Percentiles rank a stretch among this genome's conserved stretches.
These are phyloP conservation scores for Beta corolliflora DNA, from an alignment of 179 eudicot species.

Conservation along the genomic window DNA sequence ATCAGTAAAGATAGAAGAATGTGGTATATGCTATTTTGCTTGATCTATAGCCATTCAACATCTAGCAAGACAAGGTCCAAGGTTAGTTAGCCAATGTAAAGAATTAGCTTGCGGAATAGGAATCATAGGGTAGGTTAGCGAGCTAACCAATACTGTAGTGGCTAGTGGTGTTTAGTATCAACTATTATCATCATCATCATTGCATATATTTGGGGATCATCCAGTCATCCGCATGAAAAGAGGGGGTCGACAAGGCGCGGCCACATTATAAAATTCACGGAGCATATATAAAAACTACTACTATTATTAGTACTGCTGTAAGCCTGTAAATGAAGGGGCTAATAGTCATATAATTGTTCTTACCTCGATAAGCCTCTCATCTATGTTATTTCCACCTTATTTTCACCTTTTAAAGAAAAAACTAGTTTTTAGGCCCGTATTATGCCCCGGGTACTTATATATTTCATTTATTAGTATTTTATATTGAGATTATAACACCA, in stretches of 20 bases:
- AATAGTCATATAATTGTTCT: no score
- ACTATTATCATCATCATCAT: conserved; percentile 1
- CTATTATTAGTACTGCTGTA: no score
- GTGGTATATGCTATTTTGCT: neutral
- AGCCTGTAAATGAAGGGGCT: no score
- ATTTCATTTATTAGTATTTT: no score
- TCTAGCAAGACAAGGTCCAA: neutral
- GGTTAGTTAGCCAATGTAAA: neutral
- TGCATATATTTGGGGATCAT: conserved; percentile 16
- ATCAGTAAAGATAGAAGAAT: conserved; percentile 1
- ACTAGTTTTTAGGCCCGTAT: no score
- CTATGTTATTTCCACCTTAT: no score
- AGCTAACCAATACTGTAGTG: neutral
- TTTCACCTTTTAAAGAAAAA: no score
- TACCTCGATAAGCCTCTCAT: no score
- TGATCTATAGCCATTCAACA: neutral
- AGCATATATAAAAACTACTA: neutral
- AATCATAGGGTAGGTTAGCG: neutral
- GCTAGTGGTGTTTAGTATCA: neutral
- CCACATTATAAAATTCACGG: neutral
- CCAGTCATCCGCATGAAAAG: conserved; percentile 9
- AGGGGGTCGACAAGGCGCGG: conserved; percentile 17
- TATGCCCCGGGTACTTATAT: no score
- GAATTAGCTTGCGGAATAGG: neutral
- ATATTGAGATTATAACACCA: no score